Percentiles rank a stretch among this genome's conserved stretches.
Conservation (phyloP, 352 stramenopile species). For the Phytophthora pseudosyringae region DNA sequence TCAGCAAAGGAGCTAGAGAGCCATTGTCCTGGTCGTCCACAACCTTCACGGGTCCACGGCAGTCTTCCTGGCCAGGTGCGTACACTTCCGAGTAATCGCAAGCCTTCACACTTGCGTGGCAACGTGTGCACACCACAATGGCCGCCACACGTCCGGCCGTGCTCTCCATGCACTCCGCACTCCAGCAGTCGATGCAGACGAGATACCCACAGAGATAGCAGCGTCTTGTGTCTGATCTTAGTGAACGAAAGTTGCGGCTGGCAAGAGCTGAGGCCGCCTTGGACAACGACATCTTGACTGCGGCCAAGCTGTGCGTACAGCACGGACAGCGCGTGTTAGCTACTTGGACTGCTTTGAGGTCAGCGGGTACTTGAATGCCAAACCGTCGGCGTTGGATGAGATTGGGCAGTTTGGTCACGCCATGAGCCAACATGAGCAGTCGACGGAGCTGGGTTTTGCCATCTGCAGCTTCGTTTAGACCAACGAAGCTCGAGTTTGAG, state of each 20-base stretch:
- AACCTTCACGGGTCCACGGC: constrained; percentile 17
- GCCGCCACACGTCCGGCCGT: constrained; percentile 13
- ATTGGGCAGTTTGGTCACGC: constrained; percentile 23
- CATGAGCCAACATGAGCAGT: constrained; percentile 21
- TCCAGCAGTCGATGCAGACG: constrained; percentile 33
- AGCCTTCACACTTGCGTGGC: constrained; percentile 18
- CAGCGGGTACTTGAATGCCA: constrained; percentile 23
- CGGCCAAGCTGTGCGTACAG: constrained; percentile 31
- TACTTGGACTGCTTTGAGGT: constrained; percentile 15
- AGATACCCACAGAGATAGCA: constrained; percentile 34
- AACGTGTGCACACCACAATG: constrained; percentile 29
- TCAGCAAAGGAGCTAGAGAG: constrained; percentile 15
- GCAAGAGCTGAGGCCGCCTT: constrained; percentile 19
- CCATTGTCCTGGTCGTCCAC: constrained; percentile 4
- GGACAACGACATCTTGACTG: constrained; percentile 23
- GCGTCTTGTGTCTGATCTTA: constrained; percentile 27
- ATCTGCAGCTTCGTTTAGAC: background rate
- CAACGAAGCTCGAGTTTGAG: constrained; percentile 8
- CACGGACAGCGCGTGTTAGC: constrained; percentile 27
- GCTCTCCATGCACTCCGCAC: constrained; percentile 30
- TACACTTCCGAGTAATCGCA: constrained; percentile 33
- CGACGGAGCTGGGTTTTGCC: constrained; percentile 16
- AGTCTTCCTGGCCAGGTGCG: constrained; percentile 9
- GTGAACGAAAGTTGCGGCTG: constrained; percentile 14
- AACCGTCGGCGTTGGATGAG: constrained; percentile 25